Percentiles rank a stretch among this genome's conserved stretches.
Conservation (phyloP, 106 monocot species). For the Acanthochlamys bracteata region DNA sequence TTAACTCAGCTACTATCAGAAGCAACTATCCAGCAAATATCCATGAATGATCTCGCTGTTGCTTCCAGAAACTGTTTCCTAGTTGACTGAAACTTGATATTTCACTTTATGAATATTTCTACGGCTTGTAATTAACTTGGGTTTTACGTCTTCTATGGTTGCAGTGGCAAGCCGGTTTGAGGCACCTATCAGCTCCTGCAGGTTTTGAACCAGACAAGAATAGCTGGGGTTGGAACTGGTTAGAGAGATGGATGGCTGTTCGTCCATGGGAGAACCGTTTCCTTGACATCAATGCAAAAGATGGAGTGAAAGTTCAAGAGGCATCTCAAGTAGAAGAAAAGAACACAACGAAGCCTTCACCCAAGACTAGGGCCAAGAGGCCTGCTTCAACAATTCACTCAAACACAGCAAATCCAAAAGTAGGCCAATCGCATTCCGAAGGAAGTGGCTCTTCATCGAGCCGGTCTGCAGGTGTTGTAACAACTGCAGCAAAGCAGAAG, state of each 20-base stretch:
- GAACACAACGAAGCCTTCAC: constrained; percentile 13
- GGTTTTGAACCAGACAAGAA: constrained; percentile 65
- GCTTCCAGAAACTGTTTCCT: no score
- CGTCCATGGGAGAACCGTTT: constrained; percentile 96
- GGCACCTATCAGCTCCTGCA: constrained; percentile 25
- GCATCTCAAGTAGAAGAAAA: constrained; percentile 20
- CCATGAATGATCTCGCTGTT: background rate
- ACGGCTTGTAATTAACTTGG: background rate
- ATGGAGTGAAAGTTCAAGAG: constrained; percentile 30
- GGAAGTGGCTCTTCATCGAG: constrained; percentile 40
- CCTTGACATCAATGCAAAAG: constrained; percentile 63
- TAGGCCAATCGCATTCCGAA: constrained; percentile 35
- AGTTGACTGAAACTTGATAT: background rate
- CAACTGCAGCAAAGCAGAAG: constrained; percentile 25
- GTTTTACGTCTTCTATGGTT: background rate
- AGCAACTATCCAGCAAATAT: background rate
- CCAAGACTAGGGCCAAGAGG: constrained; percentile 28
- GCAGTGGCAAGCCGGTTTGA: constrained; percentile 86
- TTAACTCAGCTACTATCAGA: background rate
- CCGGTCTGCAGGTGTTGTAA: constrained; percentile 14
- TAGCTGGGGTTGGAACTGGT: constrained; percentile 95
- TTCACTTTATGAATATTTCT: background rate
- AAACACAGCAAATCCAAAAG: constrained; percentile 28
- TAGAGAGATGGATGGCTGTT: constrained; percentile 97
- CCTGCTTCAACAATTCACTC: constrained; percentile 26